Percentiles rank a stretch among this genome's conserved stretches.
phyloP scores from a whole-genome alignment of 2,329 filamentous ascomycete species.

The Pseudogymnoascus sp. region DNA sequence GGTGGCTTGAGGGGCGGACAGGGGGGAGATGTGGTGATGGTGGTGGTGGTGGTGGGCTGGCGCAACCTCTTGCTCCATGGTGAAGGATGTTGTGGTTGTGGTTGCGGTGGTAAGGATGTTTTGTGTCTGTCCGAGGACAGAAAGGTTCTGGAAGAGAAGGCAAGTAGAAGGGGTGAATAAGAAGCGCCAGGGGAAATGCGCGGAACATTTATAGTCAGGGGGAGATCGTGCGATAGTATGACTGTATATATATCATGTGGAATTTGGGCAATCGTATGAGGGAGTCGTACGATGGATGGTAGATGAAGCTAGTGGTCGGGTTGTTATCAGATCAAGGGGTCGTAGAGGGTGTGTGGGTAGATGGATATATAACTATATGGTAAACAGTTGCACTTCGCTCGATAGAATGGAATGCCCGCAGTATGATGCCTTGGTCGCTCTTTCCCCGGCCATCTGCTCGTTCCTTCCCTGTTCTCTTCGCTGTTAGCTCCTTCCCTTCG shows the following conservation, averaged over 20 bases:
- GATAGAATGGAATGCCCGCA: neutral
- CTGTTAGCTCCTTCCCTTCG: neutral
- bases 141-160: neutral
- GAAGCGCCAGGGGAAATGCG: neutral
- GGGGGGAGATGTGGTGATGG: too few relatives aligned
- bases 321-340: neutral
- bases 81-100: neutral
- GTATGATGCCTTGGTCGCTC: neutral
- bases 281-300: neutral
- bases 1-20: too few relatives aligned
- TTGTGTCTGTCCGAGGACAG: neutral
- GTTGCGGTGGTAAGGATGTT: neutral
- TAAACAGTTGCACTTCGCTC: neutral
- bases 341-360: neutral
- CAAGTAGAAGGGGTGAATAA: neutral
- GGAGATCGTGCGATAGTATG: neutral
- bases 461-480: neutral
- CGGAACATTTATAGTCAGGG: neutral
- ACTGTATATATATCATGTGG: neutral
- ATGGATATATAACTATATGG: neutral
- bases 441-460: neutral
- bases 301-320: neutral
- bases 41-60: too few relatives aligned
- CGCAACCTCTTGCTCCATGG: neutral
- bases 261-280: too few relatives aligned